Evolutionary conservation across 768 basidiomycete genomes (phyloP).

Genomic region (Leccinum arenicola): DNA sequence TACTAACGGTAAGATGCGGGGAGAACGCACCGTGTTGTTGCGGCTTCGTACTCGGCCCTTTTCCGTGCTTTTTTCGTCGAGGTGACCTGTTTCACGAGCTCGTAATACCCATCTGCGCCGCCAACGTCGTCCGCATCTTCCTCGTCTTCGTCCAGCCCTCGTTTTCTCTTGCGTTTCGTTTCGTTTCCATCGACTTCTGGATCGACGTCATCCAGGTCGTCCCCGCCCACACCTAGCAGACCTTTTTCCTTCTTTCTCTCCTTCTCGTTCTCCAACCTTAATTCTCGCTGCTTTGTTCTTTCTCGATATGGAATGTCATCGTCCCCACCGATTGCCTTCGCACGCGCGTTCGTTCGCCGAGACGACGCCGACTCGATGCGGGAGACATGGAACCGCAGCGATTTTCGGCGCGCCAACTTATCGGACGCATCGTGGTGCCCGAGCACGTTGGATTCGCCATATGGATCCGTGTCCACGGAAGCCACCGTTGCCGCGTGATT

Average conservation of each 20-base stretch:
- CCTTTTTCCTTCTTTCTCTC: slow-evolving; percentile 34
- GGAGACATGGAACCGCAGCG: slow-evolving; percentile 90
- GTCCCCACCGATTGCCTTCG: slow-evolving; percentile 77
- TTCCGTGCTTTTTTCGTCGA: slow-evolving; percentile 75
- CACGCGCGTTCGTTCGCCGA: slow-evolving; percentile 70
- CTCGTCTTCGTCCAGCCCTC: slow-evolving; percentile 37
- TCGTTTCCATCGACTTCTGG: slow-evolving; percentile 35
- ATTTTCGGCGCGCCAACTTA: slow-evolving; percentile 77
- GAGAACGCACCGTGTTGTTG: slow-evolving; percentile 51
- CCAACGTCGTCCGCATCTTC: slow-evolving; percentile 45
- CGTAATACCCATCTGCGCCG: slow-evolving; percentile 80
- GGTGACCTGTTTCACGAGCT: slow-evolving; percentile 75
- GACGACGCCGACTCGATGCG: slow-evolving; percentile 83
- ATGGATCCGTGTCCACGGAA: slow-evolving; percentile 34
- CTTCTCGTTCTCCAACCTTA: slow-evolving; percentile 47
- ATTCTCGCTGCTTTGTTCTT: slow-evolving; percentile 60
- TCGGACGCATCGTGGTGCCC: slow-evolving; percentile 74
- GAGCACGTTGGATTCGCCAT: slow-evolving; percentile 73
- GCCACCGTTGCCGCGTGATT: neutral
- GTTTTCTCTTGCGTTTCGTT: slow-evolving; percentile 39
- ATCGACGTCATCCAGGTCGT: slow-evolving; percentile 61
- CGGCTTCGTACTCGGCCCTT: slow-evolving; percentile 76
- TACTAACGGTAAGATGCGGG: slow-evolving; percentile 5
- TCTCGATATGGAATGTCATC: slow-evolving; percentile 93
- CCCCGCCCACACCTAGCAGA: slow-evolving; percentile 50